Evolutionary conservation across 2,329 filamentous ascomycete genomes (phyloP).

Genomic region (Cryphonectria naterciae): DNA sequence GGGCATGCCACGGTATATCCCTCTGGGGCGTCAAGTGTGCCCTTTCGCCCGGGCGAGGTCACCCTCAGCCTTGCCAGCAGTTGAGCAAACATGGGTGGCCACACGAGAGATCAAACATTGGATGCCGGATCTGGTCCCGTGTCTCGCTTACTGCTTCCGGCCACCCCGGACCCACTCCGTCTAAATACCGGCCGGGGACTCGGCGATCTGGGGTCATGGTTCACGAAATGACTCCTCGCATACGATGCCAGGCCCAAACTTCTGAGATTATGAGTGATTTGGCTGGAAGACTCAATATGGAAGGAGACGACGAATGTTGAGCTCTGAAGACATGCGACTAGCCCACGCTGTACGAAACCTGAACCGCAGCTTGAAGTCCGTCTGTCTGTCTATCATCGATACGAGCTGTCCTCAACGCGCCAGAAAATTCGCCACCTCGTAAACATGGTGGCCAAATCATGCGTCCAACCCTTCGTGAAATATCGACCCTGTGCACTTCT

Average conservation of each 20-base stretch:
- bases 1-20: background rate
- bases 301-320: background rate
- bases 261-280: background rate
- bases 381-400: background rate
- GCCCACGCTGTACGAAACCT: background rate
- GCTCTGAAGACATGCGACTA: background rate
- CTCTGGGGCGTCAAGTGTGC: background rate
- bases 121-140: background rate
- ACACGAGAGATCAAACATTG: constrained; percentile 3
- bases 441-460: background rate
- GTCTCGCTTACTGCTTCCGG: constrained; percentile 1
- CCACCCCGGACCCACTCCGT: background rate
- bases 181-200: background rate
- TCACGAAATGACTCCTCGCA: background rate
- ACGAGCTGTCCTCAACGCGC: background rate
- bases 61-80: background rate
- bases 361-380: background rate
- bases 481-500: too few relatives aligned
- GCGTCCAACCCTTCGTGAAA: background rate
- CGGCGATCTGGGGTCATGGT: background rate
- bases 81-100: background rate
- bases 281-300: background rate
- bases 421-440: background rate
- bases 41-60: background rate
- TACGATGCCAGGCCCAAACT: background rate